phyloP scores from a whole-genome alignment of 2,329 filamentous ascomycete species.

The Daldinia eschscholtzii region DNA sequence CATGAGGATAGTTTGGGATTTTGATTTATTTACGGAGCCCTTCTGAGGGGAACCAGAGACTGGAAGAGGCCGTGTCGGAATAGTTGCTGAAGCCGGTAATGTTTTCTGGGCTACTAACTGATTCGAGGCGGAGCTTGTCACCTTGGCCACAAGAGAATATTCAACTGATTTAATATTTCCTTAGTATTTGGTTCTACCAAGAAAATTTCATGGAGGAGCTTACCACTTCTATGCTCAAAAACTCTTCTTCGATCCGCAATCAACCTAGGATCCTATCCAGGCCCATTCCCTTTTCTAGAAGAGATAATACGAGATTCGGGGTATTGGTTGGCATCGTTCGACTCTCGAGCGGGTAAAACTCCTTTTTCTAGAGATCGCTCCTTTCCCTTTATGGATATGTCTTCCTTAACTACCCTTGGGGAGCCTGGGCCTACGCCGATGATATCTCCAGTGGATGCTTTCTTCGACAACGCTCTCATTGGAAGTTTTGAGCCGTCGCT shows the following conservation, averaged over 20 bases:
- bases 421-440: not conserved
- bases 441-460: not conserved
- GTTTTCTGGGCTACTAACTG: constrained; percentile 13
- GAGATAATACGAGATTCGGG: constrained; percentile 8
- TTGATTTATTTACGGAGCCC: constrained; percentile 29
- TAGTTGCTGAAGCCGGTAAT: not conserved
- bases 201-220: constrained; percentile 27
- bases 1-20: constrained; percentile 19
- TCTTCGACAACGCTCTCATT: constrained; percentile 26
- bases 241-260: constrained; percentile 52
- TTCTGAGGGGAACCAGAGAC: constrained; percentile 26
- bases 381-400: not conserved
- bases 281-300: constrained; percentile 37
- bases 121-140: constrained; percentile 16
- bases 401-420: not conserved
- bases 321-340: constrained; percentile 4
- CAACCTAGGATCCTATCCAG: constrained; percentile 49
- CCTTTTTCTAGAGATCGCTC: not conserved
- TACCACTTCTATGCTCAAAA: constrained; percentile 51
- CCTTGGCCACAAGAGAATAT: constrained; percentile 32
- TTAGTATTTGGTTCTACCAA: not conserved
- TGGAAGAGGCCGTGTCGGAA: constrained; percentile 26
- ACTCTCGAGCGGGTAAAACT: not conserved
- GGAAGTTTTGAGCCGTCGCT: constrained; percentile 34
- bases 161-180: constrained; percentile 29